phyloP scores from a whole-genome alignment of 2,329 filamentous ascomycete genomes.

The Fusarium secorum region DNA sequence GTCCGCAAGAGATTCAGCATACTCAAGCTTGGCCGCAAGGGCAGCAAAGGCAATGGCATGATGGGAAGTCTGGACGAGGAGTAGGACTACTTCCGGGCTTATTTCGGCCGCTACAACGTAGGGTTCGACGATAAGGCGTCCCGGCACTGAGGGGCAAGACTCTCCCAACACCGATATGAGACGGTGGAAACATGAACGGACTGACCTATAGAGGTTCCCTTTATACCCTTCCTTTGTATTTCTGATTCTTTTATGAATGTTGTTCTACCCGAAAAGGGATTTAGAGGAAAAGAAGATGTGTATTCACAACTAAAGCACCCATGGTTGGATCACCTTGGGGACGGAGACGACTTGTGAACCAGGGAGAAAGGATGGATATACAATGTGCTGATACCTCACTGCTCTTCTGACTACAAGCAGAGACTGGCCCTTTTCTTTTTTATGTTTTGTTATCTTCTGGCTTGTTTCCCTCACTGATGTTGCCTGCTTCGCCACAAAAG shows the following conservation, averaged over 20 bases:
- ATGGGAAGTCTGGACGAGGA: constrained; percentile 67
- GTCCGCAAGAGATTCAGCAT: constrained; percentile 82
- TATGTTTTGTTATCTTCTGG: constrained; percentile 3
- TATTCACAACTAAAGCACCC: constrained; percentile 16
- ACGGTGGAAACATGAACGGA: constrained; percentile 5
- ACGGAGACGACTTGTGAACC: neutral
- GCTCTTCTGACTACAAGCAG: constrained; percentile 9
- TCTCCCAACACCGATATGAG: constrained; percentile 11
- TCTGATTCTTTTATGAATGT: constrained; percentile 12
- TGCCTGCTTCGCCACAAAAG: neutral
- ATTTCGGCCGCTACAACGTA: constrained; percentile 42
- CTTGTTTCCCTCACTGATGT: neutral
- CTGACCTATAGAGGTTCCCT: neutral
- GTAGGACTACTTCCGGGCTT: constrained; percentile 50
- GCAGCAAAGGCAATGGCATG: constrained; percentile 60
- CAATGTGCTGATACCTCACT: constrained; percentile 39
- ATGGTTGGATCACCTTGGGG: constrained; percentile 23
- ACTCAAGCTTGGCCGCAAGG: constrained; percentile 77
- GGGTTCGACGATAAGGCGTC: constrained; percentile 31
- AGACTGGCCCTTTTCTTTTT: constrained; percentile 10
- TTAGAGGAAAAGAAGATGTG: constrained; percentile 2
- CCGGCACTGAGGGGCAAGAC: constrained; percentile 10
- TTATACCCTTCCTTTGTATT: constrained; percentile 14
- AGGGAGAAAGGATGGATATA: constrained; percentile 15
- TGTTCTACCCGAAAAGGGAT: neutral